phyloP scores from a whole-genome alignment of 805 yeast species.

The Schizosaccharomyces osmophilus region DNA sequence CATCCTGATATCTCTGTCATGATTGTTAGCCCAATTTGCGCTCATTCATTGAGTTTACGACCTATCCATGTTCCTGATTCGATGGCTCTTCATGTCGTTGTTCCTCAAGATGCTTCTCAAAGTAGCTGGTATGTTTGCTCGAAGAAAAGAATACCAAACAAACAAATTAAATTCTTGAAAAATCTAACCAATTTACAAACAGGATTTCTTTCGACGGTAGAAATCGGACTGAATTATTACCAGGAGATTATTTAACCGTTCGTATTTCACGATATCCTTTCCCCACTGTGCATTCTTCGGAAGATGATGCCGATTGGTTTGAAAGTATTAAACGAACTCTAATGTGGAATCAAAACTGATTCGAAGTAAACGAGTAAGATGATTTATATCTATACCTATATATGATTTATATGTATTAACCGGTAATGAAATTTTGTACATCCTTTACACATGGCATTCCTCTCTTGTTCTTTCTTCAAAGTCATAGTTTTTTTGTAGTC shows the following conservation, averaged over 20 bases:
- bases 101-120: slow-evolving; percentile 52
- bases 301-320: slow-evolving; percentile 38
- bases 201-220: slow-evolving; percentile 80
- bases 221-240: slow-evolving; percentile 50
- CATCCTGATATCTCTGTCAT: slow-evolving; percentile 88
- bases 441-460: too few species aligned
- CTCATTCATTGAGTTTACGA: slow-evolving; percentile 78
- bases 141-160: background rate
- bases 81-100: slow-evolving; percentile 58
- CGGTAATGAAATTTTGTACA: too few species aligned
- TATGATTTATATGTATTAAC: too few species aligned
- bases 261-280: slow-evolving; percentile 77
- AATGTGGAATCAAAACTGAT: slow-evolving; percentile 34
- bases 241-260: slow-evolving; percentile 68
- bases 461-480: too few species aligned
- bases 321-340: slow-evolving; percentile 66
- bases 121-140: slow-evolving; percentile 43
- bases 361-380: background rate
- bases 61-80: slow-evolving; percentile 84
- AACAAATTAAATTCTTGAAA: background rate
- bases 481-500: background rate
- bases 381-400: background rate
- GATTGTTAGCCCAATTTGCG: slow-evolving; percentile 75
- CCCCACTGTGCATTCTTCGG: slow-evolving; percentile 49
- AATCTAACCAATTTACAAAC: too few species aligned